Conservation (phyloP, 768 basidiomycete genomes). For the Zangia roseola region DNA sequence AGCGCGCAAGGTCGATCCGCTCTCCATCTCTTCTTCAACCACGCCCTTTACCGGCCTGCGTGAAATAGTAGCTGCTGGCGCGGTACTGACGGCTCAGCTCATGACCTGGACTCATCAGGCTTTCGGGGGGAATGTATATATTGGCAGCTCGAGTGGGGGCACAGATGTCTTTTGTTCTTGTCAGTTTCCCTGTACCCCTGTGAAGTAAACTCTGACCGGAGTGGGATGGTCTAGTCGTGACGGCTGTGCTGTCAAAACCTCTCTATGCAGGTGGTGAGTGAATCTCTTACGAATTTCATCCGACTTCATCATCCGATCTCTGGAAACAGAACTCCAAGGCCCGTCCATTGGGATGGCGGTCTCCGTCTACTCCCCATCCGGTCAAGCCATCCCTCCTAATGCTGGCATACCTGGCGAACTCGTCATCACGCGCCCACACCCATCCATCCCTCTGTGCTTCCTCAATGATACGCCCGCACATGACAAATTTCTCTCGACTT, state of each 20-base stretch:
- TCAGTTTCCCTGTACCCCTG: too few species aligned
- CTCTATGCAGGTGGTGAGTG: constrained; percentile 58
- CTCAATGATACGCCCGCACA: constrained; percentile 56
- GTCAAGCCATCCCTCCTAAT: constrained; percentile 58
- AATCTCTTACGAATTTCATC: not conserved
- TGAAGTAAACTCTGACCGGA: not conserved
- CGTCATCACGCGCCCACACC: constrained; percentile 68
- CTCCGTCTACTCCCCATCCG: constrained; percentile 55
- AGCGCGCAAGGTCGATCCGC: constrained; percentile 52
- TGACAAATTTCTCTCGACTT: constrained; percentile 59
- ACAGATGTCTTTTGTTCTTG: constrained; percentile 69
- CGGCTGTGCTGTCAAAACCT: constrained; percentile 46
- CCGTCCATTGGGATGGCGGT: constrained; percentile 65
- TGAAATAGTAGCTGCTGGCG: constrained; percentile 54
- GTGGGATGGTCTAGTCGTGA: constrained; percentile 50
- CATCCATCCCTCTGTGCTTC: constrained; percentile 63
- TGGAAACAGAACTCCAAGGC: constrained; percentile 54
- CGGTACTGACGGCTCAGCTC: constrained; percentile 64
- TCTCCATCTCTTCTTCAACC: constrained; percentile 15
- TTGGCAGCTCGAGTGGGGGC: constrained; percentile 62
- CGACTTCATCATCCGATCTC: not conserved
- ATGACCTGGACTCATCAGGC: constrained; percentile 63
- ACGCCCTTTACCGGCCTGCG: constrained; percentile 51
- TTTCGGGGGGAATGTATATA: constrained; percentile 49
- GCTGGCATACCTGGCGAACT: constrained; percentile 58